Base-by-base conservation (phyloP, 2,329 filamentous ascomycete genomes). In the Trichoderma gracile region DNA sequence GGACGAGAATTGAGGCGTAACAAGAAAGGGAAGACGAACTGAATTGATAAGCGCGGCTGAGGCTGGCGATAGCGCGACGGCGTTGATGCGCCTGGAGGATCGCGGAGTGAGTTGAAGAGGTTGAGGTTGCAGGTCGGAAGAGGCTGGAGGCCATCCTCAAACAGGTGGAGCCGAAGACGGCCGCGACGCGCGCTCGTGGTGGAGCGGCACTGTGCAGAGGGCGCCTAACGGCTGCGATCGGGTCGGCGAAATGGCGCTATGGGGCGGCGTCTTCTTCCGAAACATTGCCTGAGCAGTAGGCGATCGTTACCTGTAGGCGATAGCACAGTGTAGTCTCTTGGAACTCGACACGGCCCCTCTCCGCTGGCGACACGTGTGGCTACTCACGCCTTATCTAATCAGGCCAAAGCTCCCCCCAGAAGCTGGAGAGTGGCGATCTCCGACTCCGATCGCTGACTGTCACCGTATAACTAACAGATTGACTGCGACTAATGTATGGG, bases 371-470 rank as follows among this genome's bases (percentile, higher is more conserved):
- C 54, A 33, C 45, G 46, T 52, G 54, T 59, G 55, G 46, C 7
- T 17, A 25, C 33, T 15, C 17, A 30, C 12, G n/a, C 25, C 42
- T 53, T 62, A 62, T 53, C 59, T 54, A 53, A 62, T 53, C 43
- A 63, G 10, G 7, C 30, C 17, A 3, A 7, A 21, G 56, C 49
- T 63, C 64, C 64, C 63, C 64, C 52, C 14, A 27, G n/a, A 38
- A 38, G 49, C 59, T 65, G 64, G 64, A 58, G 53, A 65, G 74
- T 75, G 74, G 74, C 74, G 74, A 76, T 73, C 73, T 76, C 74
- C 74, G 74, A 52, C 15, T n/a, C 17, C 74, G 74, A 76, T 72
- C 72, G 75, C 74, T 73, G 74, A 23, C 17, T 25, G 38, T 42
- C 19, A 14, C 33, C 33, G 33, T 38, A 33, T 33, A 3, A 33